Evolutionary conservation across 1,139 yeast species (phyloP), one percentile per base, ranked within the genome.

Genomic region (Taiozyma onychis): DNA sequence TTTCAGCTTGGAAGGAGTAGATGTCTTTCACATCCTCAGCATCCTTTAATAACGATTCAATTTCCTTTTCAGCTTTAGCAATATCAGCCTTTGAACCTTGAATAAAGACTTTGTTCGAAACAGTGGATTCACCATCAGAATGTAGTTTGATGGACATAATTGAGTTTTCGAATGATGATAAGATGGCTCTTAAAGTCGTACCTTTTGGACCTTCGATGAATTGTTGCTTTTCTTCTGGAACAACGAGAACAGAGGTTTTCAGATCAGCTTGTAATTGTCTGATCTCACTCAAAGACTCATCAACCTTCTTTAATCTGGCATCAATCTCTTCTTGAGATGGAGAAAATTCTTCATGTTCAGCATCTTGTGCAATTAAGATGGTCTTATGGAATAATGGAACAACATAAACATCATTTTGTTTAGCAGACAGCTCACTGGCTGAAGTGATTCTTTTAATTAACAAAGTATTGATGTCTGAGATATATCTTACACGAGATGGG

Each of bases 401-500:
- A 54, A 80, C 79, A 32, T 75, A 72, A 48, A 83, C 83, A 47
- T 76, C 71, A 49, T 74, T 71, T 47, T 74, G 71, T 49, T 74
- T 72, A 47, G 83, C 79, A 48, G 79, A 71, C 5, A 71, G 64
- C 53, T 69, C 71, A 60, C 75, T 70, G 49, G 70, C 72, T 56
- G 70, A 69, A 30, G 61, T 64, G 48, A 67, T 77, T 58, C 77
- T 78, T 44, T 72, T 69, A 55, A 80, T 72, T 55, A 90, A 80
- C 64, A 87, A 85, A 14, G 79, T 73, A 62, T 88, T 90, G 58
- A 93, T 77, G 60, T 88, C 97, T 21, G 71, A 67, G 48, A 89
- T 71, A 10, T 73, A 72, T 57, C 73, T 70, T 43, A 88, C 77
- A 51, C 80, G 80, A 47, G 78, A 76, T 43, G 97, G 97, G 24